These are phyloP conservation scores for Kwoniella sp. DNA, from an alignment of 768 basidiomycete species.

Conservation along the genomic window DNA sequence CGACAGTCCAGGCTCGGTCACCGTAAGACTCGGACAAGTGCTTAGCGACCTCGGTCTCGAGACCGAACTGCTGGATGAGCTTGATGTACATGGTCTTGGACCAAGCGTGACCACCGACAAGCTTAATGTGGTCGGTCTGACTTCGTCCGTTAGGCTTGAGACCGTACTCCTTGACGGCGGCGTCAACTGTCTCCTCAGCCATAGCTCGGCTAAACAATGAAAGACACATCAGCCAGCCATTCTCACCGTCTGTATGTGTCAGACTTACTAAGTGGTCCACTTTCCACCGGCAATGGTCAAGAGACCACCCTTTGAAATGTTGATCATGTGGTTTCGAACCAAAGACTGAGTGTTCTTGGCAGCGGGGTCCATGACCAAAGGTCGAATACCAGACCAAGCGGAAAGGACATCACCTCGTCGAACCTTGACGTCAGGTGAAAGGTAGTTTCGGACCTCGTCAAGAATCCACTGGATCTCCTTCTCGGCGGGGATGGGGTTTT, in stretches of 20 bases:
- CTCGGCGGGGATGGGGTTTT: slow-evolving; percentile 79
- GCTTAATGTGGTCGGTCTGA: slow-evolving; percentile 74
- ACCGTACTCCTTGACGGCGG: slow-evolving; percentile 75
- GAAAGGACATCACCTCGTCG: slow-evolving; percentile 91
- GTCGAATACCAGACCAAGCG: slow-evolving; percentile 91
- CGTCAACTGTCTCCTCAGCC: slow-evolving; percentile 92
- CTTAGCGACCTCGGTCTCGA: slow-evolving; percentile 87
- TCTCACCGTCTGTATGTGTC: too few species aligned
- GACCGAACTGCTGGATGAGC: slow-evolving; percentile 85
- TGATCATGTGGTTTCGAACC: slow-evolving; percentile 90
- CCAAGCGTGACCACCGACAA: slow-evolving; percentile 94
- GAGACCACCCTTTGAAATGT: slow-evolving; percentile 75
- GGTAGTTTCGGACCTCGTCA: slow-evolving; percentile 85
- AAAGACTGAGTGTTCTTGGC: slow-evolving; percentile 78
- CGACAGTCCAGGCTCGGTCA: slow-evolving; percentile 94
- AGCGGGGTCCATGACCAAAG: slow-evolving; percentile 79
- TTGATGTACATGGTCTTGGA: slow-evolving; percentile 95
- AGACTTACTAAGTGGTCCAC: slow-evolving; percentile 91
- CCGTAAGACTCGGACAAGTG: slow-evolving; percentile 94
- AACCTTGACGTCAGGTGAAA: slow-evolving; percentile 89
- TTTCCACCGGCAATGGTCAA: slow-evolving; percentile 96
- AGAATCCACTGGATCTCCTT: slow-evolving; percentile 97
- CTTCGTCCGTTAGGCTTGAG: slow-evolving; percentile 67
- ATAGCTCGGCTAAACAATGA: slow-evolving; percentile 61
- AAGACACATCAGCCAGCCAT: not conserved